These are phyloP conservation scores for Lavandula angustifolia DNA, from an alignment of 257 asterid genomes.

Conservation along the genomic window DNA sequence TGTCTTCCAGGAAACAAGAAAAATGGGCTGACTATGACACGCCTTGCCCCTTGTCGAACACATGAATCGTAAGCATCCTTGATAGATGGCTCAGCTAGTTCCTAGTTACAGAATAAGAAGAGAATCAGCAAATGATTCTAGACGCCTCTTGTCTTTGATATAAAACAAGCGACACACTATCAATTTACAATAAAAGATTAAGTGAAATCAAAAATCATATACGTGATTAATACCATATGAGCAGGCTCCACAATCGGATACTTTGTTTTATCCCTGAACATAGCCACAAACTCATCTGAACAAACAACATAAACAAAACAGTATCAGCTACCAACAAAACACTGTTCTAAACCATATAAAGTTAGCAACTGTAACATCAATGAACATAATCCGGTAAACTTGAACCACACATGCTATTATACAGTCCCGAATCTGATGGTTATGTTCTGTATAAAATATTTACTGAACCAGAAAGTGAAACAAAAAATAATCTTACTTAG, in stretches of 20 bases:
- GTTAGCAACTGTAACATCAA: neutral
- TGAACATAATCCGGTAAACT: neutral
- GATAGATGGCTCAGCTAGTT: constrained; percentile 93
- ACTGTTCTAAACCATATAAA: neutral
- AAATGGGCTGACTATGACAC: constrained; percentile 91
- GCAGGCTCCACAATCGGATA: constrained; percentile 95
- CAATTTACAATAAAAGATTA: neutral
- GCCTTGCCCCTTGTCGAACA: constrained; percentile 78
- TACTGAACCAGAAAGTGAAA: neutral
- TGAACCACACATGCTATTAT: neutral
- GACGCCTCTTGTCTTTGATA: neutral
- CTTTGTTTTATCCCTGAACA: constrained; percentile 77
- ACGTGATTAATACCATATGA: constrained; percentile 67
- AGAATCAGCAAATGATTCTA: constrained; percentile 1
- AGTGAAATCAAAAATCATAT: neutral
- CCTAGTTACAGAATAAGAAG: constrained; percentile 46
- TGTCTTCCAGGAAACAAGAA: constrained; percentile 97
- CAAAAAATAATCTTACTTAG: neutral
- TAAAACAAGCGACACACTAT: neutral
- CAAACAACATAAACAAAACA: constrained; percentile 14
- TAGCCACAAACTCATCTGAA: constrained; percentile 81
- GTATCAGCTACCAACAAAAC: constrained; percentile 4
- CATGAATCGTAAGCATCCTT: constrained; percentile 77
- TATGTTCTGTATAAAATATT: no score
- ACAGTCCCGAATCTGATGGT: no score